Evolutionary conservation across 2,329 filamentous ascomycete species (phyloP), one percentile per base, ranked within the genome.

Genomic region (Plectosphaerella cucumerina): DNA sequence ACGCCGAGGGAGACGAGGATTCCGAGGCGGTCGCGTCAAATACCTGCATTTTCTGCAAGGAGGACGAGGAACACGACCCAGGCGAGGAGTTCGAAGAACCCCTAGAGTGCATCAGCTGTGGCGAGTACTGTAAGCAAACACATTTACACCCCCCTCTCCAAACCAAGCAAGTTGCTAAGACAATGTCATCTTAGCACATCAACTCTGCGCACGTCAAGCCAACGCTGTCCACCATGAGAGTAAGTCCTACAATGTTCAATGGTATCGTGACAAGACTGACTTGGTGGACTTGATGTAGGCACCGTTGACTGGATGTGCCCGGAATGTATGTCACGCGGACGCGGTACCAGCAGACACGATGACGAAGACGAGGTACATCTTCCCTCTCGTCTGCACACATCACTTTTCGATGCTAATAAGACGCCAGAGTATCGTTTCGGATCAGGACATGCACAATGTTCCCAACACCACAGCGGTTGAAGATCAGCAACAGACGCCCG

Each of bases 61-160:
- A 90, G 65, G 85, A 89, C 57, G 90, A 95, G 70, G 88, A 94
- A 50, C 78, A 93, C 56, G 90, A 93, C 60, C 89, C 89, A 1
- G 85, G 81, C 56, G 87, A 89, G 58, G 89, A 92, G 57, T 94
- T 86, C 61, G 90, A 94, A 67, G 77, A 86, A 52, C 90, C 87
- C 65, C 74, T 97, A 53, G 74, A 85, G 48, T 97, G 93, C 68
- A 76, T 75, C 53, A 78, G 83, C 56, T 97, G 93, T 69, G 85
- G 85, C 58, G 88, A 93, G 64, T 88, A 90, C 69, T 85, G 91
- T 96, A 76, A 70, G 89, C 82, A 49, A 45, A 39, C 4, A 10
- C 6, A 31, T 31, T 23, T 55, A 9, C 17, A 22, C 26, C 22
- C 14, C n/a, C 6, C 31, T 42, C 3, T n/a, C 8, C 6, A n/a